These are phyloP conservation scores for Buxus sempervirens DNA, from an alignment of 164 flowering plant species.

Conservation along the genomic window DNA sequence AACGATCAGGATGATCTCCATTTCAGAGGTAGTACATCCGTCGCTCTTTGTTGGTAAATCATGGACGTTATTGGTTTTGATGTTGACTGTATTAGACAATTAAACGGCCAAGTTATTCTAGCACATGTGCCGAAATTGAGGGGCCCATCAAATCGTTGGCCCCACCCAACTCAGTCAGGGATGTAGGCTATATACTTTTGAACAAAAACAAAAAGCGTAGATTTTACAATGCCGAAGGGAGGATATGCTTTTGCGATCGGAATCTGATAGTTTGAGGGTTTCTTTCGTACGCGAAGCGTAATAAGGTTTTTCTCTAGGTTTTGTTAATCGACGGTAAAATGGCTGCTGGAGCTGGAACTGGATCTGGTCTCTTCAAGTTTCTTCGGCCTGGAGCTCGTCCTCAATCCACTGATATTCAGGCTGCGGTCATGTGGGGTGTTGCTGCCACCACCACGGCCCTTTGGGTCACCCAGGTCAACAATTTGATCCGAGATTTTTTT, in stretches of 20 bases:
- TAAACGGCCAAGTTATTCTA: too few species aligned
- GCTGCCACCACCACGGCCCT: conserved; percentile 66
- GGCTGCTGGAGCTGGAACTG: conserved; percentile 26
- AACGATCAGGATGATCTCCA: too few species aligned
- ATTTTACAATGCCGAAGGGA: neutral
- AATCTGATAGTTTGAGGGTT: too few species aligned
- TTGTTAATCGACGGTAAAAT: conserved; percentile 11
- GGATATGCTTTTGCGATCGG: neutral
- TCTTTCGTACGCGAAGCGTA: neutral
- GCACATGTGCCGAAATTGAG: too few species aligned
- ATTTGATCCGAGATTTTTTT: neutral
- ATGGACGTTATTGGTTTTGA: too few species aligned
- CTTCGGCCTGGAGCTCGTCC: conserved; percentile 41
- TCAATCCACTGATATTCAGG: conserved; percentile 59
- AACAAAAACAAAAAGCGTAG: too few species aligned
- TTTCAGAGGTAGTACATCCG: too few species aligned
- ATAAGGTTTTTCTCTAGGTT: neutral
- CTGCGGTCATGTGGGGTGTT: conserved; percentile 85
- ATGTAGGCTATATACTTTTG: too few species aligned
- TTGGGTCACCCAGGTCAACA: conserved; percentile 68
- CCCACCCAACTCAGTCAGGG: too few species aligned
- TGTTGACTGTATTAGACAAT: too few species aligned
- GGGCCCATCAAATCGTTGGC: too few species aligned
- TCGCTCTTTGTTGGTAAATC: too few species aligned
- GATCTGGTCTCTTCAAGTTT: conserved; percentile 44